These are phyloP conservation scores for Colletotrichum graminicola DNA, from an alignment of 2,329 filamentous ascomycete genomes.

Conservation along the genomic window DNA sequence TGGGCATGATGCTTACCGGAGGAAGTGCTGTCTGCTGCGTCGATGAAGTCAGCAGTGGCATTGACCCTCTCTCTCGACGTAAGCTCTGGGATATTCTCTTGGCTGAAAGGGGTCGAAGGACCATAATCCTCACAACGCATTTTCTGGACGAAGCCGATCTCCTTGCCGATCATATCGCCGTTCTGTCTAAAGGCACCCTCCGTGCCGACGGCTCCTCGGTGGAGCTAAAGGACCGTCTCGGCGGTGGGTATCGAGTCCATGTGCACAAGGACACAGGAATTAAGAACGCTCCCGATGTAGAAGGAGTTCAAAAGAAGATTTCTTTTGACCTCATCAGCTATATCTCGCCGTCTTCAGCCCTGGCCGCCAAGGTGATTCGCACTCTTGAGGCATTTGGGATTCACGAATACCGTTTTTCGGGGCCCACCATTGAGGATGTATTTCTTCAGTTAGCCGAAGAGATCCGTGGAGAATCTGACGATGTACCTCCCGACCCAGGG, in stretches of 20 bases:
- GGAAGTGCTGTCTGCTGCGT: slow-evolving; percentile 90
- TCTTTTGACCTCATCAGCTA: slow-evolving; percentile 81
- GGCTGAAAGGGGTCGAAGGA: slow-evolving; percentile 83
- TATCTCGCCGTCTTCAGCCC: slow-evolving; percentile 74
- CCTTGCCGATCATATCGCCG: slow-evolving; percentile 88
- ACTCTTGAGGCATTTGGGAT: slow-evolving; percentile 75
- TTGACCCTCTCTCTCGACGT: slow-evolving; percentile 86
- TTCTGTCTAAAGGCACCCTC: slow-evolving; percentile 85
- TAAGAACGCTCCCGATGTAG: slow-evolving; percentile 62
- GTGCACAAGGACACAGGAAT: slow-evolving; percentile 71
- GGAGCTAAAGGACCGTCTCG: slow-evolving; percentile 83
- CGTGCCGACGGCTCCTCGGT: slow-evolving; percentile 88
- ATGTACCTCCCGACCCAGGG: background rate
- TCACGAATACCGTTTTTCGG: slow-evolving; percentile 85
- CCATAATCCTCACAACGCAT: slow-evolving; percentile 90
- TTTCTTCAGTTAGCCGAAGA: slow-evolving; percentile 90
- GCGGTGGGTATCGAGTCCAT: slow-evolving; percentile 87
- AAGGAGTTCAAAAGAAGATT: slow-evolving; percentile 68
- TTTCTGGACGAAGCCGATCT: slow-evolving; percentile 95
- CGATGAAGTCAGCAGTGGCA: slow-evolving; percentile 89
- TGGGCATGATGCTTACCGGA: slow-evolving; percentile 96
- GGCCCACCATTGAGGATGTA: slow-evolving; percentile 92
- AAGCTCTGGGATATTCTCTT: slow-evolving; percentile 97
- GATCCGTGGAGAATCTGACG: slow-evolving; percentile 61
- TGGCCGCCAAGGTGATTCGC: slow-evolving; percentile 79